Evolutionary conservation across 306 rosid species (phyloP), one percentile per base, ranked within the genome.

Genomic region (Quercus engelmannii): DNA sequence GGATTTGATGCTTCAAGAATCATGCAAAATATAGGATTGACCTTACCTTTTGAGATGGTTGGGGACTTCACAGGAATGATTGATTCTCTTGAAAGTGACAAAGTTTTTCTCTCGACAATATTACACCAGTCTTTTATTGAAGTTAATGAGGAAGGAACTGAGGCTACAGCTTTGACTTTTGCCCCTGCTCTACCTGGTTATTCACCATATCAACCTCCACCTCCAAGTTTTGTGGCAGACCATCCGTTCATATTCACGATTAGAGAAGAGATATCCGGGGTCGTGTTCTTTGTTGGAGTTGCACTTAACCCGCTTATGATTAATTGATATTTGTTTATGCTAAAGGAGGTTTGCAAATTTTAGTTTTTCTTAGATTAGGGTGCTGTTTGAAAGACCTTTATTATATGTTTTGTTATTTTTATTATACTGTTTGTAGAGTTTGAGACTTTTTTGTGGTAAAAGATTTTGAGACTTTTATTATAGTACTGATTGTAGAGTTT

Each of bases 91-190:
- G 4, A 6, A 7, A 54, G 5, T 4, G 8, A 33, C 33, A 43
- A 9, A 35, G 67, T 75, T n/a, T 55, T 1, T 38, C n/a, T 74
- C 4, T 56, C 71, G 3, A 20, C 9, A 9, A 38, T 84, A 11
- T 3, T 56, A 3, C 87, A 76, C 0, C 55, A 63, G 57, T 51
- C 79, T 15, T 64, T n/a, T 12, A 58, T 83, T 62, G 62, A 83
- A 71, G 76, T 79, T 3, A 65, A 79, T 38, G 83, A 83, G 62
- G 71, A 75, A 63, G 86, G 81, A 18, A 79, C 70, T 4, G 58
- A 75, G 73, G 78, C 81, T 28, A 71, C 59, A 1, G 1, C 54
- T 46, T 10, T 46, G 13, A 46, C 54, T 12, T 11, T 38, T 38
- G 28, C 1, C 43, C 0, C 9, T 7, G 10, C 0, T 6, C 10